Percentiles rank a stretch among this genome's conserved stretches.
Evolutionary conservation across 768 basidiomycete genomes (phyloP).

Genomic region (Phylloporus arenicola): DNA sequence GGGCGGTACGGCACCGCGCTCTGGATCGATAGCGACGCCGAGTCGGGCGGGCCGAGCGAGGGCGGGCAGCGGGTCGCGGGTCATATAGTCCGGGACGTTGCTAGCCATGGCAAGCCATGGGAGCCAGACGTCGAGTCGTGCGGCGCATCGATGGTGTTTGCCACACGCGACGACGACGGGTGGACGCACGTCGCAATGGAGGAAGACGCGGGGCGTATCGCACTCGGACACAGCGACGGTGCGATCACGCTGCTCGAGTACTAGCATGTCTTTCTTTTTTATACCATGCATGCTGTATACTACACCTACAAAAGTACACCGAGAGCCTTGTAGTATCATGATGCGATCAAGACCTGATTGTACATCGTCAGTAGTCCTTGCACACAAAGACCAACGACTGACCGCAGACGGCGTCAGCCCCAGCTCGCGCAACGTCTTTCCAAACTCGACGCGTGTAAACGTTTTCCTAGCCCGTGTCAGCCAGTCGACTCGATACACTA

Average conservation of each 20-base stretch:
- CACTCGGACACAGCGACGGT: slow-evolving; percentile 36
- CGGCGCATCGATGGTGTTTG: slow-evolving; percentile 37
- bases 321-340: slow-evolving; percentile 4
- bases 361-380: slow-evolving; percentile 1
- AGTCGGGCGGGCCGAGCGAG: slow-evolving; percentile 37
- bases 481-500: neutral
- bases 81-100: slow-evolving; percentile 8
- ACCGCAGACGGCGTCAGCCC: slow-evolving; percentile 88
- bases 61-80: slow-evolving; percentile 59
- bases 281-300: neutral
- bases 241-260: slow-evolving; percentile 50
- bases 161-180: slow-evolving; percentile 39
- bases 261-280: slow-evolving; percentile 16
- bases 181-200: slow-evolving; percentile 44
- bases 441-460: slow-evolving; percentile 67
- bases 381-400: neutral
- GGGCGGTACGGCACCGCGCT: slow-evolving; percentile 58
- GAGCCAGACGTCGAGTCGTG: neutral
- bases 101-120: neutral
- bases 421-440: slow-evolving; percentile 74
- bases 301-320: neutral
- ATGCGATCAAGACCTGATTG: slow-evolving; percentile 51
- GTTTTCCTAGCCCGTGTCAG: slow-evolving; percentile 54
- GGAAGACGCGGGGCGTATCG: slow-evolving; percentile 35
- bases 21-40: slow-evolving; percentile 62